Evolutionary conservation across 2,329 filamentous ascomycete genomes (phyloP).

Genomic region (Tolypocladium album): DNA sequence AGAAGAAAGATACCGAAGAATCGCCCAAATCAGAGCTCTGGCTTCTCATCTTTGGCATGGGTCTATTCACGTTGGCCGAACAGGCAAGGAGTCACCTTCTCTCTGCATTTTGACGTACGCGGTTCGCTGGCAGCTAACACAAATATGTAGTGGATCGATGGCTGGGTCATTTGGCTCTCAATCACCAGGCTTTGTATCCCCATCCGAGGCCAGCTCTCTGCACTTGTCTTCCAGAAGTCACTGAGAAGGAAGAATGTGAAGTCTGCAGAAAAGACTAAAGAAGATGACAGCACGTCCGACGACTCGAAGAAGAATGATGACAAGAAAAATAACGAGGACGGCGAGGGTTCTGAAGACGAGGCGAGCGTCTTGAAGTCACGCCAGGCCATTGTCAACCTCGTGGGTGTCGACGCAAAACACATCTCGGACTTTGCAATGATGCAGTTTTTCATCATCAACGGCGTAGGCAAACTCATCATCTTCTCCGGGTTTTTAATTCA

Average conservation of each 20-base stretch:
- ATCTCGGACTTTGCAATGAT: conserved; percentile 58
- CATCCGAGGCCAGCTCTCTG: conserved; percentile 57
- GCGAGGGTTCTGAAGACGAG: conserved; percentile 38
- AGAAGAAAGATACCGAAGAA: conserved; percentile 36
- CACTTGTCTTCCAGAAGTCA: conserved; percentile 66
- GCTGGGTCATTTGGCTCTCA: conserved; percentile 56
- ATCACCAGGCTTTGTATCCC: conserved; percentile 54
- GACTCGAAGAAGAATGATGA: conserved; percentile 8
- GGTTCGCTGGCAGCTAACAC: neutral
- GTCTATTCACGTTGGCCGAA: conserved; percentile 45
- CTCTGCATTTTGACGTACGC: neutral
- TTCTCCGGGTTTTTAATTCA: conserved; percentile 56
- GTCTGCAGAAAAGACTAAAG: conserved; percentile 37
- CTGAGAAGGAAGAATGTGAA: conserved; percentile 71
- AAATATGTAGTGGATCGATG: conserved; percentile 41
- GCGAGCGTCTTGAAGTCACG: conserved; percentile 39
- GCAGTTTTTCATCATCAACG: conserved; percentile 54
- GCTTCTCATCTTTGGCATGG: conserved; percentile 58
- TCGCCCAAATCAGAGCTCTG: conserved; percentile 44
- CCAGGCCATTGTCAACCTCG: conserved; percentile 66
- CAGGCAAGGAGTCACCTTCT: conserved; percentile 18
- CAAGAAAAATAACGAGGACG: conserved; percentile 22
- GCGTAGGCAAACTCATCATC: conserved; percentile 51
- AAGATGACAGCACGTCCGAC: conserved; percentile 16
- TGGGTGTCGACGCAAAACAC: conserved; percentile 64